These are phyloP conservation scores for Mitragyna speciosa DNA, from an alignment of 257 asterid species.

Conservation along the genomic window DNA sequence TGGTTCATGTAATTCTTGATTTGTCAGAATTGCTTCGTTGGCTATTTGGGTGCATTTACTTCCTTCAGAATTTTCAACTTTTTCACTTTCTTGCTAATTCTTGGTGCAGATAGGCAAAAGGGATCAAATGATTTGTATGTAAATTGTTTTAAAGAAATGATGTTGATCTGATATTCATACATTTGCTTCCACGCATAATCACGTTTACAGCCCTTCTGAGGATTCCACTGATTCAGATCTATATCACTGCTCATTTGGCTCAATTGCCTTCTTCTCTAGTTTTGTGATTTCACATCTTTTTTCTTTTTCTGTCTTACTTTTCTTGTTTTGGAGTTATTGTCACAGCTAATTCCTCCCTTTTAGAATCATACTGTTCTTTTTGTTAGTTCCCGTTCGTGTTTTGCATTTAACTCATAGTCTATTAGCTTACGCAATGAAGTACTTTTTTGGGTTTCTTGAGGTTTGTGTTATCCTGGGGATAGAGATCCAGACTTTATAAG, in stretches of 20 bases:
- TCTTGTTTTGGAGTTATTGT: background rate
- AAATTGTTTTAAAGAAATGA: background rate
- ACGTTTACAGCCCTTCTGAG: background rate
- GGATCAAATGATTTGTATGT: background rate
- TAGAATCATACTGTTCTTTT: background rate
- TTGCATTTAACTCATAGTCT: background rate
- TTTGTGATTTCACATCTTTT: too few species aligned
- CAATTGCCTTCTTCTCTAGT: background rate
- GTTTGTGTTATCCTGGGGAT: too few species aligned
- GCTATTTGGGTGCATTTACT: background rate
- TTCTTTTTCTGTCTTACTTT: background rate
- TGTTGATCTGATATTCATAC: background rate
- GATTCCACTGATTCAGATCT: background rate
- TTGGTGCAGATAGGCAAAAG: background rate
- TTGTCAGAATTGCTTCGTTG: conserved; percentile 6
- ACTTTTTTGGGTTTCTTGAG: background rate
- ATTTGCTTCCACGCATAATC: background rate
- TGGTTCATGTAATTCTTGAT: background rate
- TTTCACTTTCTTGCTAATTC: background rate
- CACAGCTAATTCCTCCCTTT: background rate
- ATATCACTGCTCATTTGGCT: background rate
- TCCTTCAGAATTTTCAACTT: background rate
- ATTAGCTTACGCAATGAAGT: background rate
- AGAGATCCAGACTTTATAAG: background rate
- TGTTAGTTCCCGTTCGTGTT: background rate